Evolutionary conservation across 305 asterid genomes (phyloP).

Genomic region (Caryopteris hybrid): DNA sequence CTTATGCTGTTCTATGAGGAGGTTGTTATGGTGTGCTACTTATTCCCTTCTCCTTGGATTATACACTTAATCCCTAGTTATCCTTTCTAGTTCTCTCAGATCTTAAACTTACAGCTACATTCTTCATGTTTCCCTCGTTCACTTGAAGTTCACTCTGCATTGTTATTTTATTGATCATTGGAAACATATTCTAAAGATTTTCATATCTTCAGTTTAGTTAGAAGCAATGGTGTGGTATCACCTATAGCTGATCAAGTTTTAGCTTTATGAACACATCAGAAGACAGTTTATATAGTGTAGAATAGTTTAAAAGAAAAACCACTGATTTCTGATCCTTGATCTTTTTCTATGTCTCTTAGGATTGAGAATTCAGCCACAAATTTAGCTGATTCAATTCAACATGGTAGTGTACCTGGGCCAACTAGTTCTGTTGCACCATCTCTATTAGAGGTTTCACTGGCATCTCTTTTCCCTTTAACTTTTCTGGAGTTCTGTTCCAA

Average conservation of each 20-base stretch:
- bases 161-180: neutral
- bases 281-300: neutral
- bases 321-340: slow-evolving; percentile 15
- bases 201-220: neutral
- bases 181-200: neutral
- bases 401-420: slow-evolving; percentile 51
- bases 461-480: slow-evolving; percentile 1
- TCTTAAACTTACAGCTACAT: neutral
- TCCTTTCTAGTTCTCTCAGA: neutral
- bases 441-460: slow-evolving; percentile 60
- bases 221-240: neutral
- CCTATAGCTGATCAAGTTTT: neutral
- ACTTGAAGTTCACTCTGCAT: neutral
- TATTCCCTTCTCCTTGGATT: neutral
- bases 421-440: slow-evolving; percentile 72
- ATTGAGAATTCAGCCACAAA: slow-evolving; percentile 73
- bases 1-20: slow-evolving; percentile 1
- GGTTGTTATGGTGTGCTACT: neutral
- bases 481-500: neutral
- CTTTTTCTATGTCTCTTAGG: slow-evolving; percentile 40
- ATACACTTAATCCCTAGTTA: neutral
- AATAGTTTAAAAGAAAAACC: neutral
- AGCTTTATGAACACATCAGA: neutral
- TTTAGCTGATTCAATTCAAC: slow-evolving; percentile 71
- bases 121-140: neutral